phyloP scores from a whole-genome alignment of 1,284 basidiomycete species.

The Cerioporus squamosus region DNA sequence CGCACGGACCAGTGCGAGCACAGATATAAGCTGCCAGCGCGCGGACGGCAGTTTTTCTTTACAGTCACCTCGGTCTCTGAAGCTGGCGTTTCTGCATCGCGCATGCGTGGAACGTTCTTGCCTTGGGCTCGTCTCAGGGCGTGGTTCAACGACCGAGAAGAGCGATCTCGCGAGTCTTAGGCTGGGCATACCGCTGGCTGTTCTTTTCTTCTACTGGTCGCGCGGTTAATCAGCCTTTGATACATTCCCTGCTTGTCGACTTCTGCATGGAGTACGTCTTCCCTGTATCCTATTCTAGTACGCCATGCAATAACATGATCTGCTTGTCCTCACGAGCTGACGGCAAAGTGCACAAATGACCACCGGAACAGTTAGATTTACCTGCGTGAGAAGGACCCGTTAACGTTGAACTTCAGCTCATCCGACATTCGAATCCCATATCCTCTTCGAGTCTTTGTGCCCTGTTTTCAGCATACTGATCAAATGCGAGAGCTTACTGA shows the following conservation, averaged over 20 bases:
- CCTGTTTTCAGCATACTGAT: no score
- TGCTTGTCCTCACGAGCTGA: no score
- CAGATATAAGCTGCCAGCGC: constrained; percentile 24
- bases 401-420: no score
- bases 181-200: constrained; percentile 75
- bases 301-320: no score
- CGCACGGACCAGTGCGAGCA: constrained; percentile 57
- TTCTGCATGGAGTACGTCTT: neutral
- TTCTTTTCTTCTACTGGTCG: constrained; percentile 46
- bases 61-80: constrained; percentile 66
- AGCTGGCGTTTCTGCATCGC: constrained; percentile 32
- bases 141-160: constrained; percentile 33
- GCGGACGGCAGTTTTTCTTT: constrained; percentile 34
- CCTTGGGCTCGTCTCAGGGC: constrained; percentile 15
- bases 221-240: constrained; percentile 74
- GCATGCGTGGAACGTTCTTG: constrained; percentile 17
- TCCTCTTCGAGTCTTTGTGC: no score
- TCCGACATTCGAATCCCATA: no score
- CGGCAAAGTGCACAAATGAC: no score
- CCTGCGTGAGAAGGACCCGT: no score
- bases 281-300: neutral
- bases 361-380: no score
- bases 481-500: no score
- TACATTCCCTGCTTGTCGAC: constrained; percentile 47
- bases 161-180: constrained; percentile 42